Conservation (phyloP, 2,329 filamentous ascomycete genomes). For the Colletotrichum destructivum region DNA sequence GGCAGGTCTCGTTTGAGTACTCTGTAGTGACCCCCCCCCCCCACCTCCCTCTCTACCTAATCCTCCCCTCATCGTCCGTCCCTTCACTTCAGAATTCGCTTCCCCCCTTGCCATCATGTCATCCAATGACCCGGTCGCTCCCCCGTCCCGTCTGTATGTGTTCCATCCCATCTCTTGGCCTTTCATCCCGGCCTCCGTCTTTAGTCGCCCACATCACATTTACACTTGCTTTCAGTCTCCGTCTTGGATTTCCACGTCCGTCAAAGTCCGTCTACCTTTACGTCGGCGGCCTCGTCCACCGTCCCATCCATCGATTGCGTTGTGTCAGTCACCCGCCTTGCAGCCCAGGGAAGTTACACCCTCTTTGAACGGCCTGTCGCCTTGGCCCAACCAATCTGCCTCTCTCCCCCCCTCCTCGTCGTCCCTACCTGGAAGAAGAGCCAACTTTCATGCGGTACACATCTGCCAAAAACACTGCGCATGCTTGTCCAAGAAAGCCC, state of each 20-base stretch:
- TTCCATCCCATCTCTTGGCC: conserved; percentile 19
- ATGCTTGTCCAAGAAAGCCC: neutral
- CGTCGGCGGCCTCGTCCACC: conserved; percentile 1
- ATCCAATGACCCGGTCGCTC: conserved; percentile 3
- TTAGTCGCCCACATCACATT: neutral
- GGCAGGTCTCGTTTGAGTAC: neutral
- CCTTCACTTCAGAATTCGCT: neutral
- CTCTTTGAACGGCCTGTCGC: neutral
- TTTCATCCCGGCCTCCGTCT: neutral
- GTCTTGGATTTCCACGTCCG: conserved; percentile 9
- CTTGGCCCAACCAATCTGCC: neutral
- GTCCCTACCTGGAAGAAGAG: neutral
- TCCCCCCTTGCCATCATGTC: neutral
- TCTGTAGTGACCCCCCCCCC: neutral
- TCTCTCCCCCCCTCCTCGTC: neutral
- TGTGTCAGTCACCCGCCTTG: neutral
- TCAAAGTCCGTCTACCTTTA: neutral
- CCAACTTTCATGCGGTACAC: neutral
- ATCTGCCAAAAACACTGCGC: neutral
- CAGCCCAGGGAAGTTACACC: neutral
- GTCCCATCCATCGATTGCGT: neutral
- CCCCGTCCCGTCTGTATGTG: neutral
- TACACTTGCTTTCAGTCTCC: conserved; percentile 6
- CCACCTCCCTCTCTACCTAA: neutral
- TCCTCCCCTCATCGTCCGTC: neutral